Percentiles rank a stretch among this genome's conserved stretches.
Evolutionary conservation across 805 yeast species (phyloP).

Genomic region (Suhomyces sp.): DNA sequence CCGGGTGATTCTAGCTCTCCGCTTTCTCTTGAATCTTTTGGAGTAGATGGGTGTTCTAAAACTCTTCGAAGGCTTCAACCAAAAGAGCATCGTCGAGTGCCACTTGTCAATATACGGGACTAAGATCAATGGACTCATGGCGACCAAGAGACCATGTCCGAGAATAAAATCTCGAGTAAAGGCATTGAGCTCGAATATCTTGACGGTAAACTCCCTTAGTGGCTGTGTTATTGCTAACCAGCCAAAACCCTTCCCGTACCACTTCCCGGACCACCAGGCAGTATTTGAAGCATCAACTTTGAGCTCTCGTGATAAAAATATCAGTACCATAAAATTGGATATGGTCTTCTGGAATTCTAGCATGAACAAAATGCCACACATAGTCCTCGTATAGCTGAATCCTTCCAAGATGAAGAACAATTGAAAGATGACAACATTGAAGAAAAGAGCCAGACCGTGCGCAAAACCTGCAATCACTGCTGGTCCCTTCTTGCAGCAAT

Average conservation of each 20-base stretch:
- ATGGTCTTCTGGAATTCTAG: slow-evolving; percentile 38
- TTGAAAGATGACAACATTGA: slow-evolving; percentile 36
- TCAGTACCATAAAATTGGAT: slow-evolving; percentile 28
- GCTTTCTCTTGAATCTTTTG: slow-evolving; percentile 34
- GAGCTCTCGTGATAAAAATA: slow-evolving; percentile 42
- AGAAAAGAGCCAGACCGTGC: slow-evolving; percentile 34
- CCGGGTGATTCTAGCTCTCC: slow-evolving; percentile 30
- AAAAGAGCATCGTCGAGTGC: slow-evolving; percentile 50
- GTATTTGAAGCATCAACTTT: slow-evolving; percentile 39
- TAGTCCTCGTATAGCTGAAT: slow-evolving; percentile 38
- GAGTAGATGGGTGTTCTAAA: slow-evolving; percentile 40
- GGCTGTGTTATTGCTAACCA: slow-evolving; percentile 43
- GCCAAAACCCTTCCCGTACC: slow-evolving; percentile 43
- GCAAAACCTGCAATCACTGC: slow-evolving; percentile 41
- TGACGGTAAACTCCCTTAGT: slow-evolving; percentile 45
- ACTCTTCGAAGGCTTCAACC: slow-evolving; percentile 43
- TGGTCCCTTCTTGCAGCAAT: slow-evolving; percentile 33
- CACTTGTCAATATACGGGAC: slow-evolving; percentile 48
- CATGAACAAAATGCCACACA: slow-evolving; percentile 40
- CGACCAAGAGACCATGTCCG: slow-evolving; percentile 42
- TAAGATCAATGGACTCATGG: slow-evolving; percentile 40
- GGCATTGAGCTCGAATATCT: slow-evolving; percentile 43
- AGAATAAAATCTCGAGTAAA: slow-evolving; percentile 50
- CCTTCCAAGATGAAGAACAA: slow-evolving; percentile 41
- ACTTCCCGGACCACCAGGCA: slow-evolving; percentile 58